A percentile compares a stretch with the other conserved stretches of the same genome.
These are phyloP conservation scores for Fragilariopsis cylindrus DNA, from an alignment of 108 stramenopile species.

Conservation along the genomic window DNA sequence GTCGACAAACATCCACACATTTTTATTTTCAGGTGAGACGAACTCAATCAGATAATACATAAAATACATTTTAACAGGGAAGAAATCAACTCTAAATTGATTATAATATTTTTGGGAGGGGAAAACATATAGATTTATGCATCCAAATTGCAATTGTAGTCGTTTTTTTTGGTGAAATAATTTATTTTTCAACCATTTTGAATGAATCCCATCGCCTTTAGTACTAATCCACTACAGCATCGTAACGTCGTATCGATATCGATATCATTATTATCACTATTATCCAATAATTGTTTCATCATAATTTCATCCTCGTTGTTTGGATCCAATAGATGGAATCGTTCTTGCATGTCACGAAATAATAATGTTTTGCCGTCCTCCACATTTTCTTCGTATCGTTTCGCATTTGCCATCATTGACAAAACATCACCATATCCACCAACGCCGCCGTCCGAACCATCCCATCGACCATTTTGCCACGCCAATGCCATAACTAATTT, in stretches of 20 bases:
- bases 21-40: too few species aligned
- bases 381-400: conserved; percentile 56
- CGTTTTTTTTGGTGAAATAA: background rate
- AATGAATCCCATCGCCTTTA: conserved; percentile 68
- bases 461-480: conserved; percentile 69
- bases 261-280: conserved; percentile 4
- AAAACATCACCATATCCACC: conserved; percentile 67
- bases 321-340: conserved; percentile 41
- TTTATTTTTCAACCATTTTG: background rate
- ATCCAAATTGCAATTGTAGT: background rate
- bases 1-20: too few species aligned
- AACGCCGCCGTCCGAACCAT: background rate
- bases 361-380: conserved; percentile 48
- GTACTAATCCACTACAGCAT: conserved; percentile 69
- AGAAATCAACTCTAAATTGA: too few species aligned
- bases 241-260: conserved; percentile 49
- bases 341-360: conserved; percentile 56
- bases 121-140: too few species aligned
- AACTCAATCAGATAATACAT: too few species aligned
- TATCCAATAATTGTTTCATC: conserved; percentile 43
- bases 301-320: conserved; percentile 35
- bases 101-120: too few species aligned
- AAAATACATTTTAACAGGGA: too few species aligned
- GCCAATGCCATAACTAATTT: conserved; percentile 72
- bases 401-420: conserved; percentile 58